Conservation (phyloP, 2,329 filamentous ascomycete species). For the Sporothrix luriei region DNA sequence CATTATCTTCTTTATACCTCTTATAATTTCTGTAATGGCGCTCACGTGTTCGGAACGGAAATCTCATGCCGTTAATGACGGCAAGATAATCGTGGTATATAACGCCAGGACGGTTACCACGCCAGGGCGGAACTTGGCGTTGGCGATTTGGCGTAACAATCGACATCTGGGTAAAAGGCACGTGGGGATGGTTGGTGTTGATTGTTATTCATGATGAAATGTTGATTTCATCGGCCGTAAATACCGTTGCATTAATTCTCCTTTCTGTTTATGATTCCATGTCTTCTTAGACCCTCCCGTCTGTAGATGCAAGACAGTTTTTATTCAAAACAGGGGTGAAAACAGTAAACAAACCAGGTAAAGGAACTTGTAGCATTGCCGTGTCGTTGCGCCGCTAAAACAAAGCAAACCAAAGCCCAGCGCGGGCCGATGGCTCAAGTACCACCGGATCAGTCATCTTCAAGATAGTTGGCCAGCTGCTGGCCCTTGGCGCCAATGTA, state of each 20-base stretch:
- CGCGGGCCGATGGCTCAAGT: too few species aligned
- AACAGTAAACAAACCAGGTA: not conserved
- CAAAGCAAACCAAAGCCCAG: not conserved
- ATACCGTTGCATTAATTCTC: not conserved
- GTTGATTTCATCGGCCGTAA: not conserved
- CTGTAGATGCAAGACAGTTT: too few species aligned
- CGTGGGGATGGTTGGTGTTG: not conserved
- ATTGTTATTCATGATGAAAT: not conserved
- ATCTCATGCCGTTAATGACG: too few species aligned
- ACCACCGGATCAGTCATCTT: not conserved
- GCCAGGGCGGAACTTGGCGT: not conserved
- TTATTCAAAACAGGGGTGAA: too few species aligned
- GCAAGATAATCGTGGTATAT: too few species aligned
- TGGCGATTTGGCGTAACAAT: not conserved
- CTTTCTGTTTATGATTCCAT: not conserved
- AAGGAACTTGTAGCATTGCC: not conserved
- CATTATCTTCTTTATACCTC: not conserved
- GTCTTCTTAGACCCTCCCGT: not conserved
- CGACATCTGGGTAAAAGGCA: not conserved
- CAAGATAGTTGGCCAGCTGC: conserved; percentile 31
- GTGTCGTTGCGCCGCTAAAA: not conserved
- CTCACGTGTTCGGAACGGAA: too few species aligned
- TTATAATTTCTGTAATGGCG: too few species aligned
- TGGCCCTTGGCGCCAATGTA: conserved; percentile 32
- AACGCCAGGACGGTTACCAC: too few species aligned